Evolutionary conservation across 495 filamentous ascomycete genomes (phyloP), one percentile per base, ranked within the genome.

Genomic region (Astrocystis sublimbata): DNA sequence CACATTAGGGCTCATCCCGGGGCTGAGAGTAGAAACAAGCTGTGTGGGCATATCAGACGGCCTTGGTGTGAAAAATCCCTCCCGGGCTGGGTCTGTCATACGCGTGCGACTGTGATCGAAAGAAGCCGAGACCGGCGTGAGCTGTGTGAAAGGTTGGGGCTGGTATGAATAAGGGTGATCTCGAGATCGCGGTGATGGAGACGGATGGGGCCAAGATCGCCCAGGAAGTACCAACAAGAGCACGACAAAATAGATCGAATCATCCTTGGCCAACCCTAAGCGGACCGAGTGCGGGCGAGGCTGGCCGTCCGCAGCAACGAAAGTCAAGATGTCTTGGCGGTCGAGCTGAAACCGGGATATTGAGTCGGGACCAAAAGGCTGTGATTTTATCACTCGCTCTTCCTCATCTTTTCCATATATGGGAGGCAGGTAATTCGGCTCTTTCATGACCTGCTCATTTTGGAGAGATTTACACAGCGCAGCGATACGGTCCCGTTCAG

Each of bases 361-460:
- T 51, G 81, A 79, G 52, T 83, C 81, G 1, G 70, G 57, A 31
- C 65, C 71, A 60, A 84, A 84, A 4, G 77, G 72, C 31, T 83
- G 72, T 4, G 69, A 72, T 52, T 81, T 77, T 61, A 84, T 80
- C 38, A 81, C 76, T 19, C 74, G 68, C 31, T 80, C 79, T 57
- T 79, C 75, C 35, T 81, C 77, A 40, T 77, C 68, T 54, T 74
- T 78, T 50, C 68, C 72, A 40, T 78, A 77, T 47, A 85, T 84
- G 41, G 81, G 83, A 36, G 85, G 83, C 17, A 85, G 70, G 67
- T 85, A 82, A 52, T 79, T 79, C 31, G 83, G 83, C 24, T 83
- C 81, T 47, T 75, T 77, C 57, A 77, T 75, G 33, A 69, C 64
- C 56, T 84, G 78, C 64, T 84, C 83, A 24, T 71, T 81, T 64